Conservation (phyloP, 148 eudicot genomes). For the Pouteria glomerata region DNA sequence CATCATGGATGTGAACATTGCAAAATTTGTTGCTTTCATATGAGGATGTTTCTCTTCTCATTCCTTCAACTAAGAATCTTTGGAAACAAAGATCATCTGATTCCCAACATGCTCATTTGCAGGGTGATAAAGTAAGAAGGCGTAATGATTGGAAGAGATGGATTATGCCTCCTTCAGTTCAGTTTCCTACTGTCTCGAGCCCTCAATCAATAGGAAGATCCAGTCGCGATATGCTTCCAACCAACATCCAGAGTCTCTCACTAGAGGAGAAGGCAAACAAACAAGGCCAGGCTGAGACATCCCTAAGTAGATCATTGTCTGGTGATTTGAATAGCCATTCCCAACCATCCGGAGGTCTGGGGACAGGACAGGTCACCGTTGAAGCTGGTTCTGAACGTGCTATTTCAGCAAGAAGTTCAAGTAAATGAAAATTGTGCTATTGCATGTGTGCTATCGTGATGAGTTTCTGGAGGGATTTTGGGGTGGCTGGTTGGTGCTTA, state of each 20-base stretch:
- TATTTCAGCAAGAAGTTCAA: conserved; percentile 10
- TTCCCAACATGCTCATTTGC: not conserved
- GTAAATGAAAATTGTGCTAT: conserved; percentile 9
- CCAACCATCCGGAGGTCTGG: conserved; percentile 18
- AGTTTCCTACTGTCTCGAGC: too few species aligned
- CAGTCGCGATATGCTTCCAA: conserved; percentile 22
- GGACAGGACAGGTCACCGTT: conserved; percentile 1
- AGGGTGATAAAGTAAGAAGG: too few species aligned
- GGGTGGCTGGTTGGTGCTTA: not conserved
- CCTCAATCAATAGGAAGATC: conserved; percentile 19
- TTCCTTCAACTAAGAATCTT: too few species aligned
- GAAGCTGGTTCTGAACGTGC: conserved; percentile 14
- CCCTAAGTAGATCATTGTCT: conserved; percentile 29
- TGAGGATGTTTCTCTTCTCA: too few species aligned
- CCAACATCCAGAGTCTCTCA: conserved; percentile 36
- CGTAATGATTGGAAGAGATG: too few species aligned
- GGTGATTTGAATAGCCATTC: conserved; percentile 26
- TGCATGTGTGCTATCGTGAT: not conserved
- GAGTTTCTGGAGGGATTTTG: not conserved
- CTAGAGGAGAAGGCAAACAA: conserved; percentile 35
- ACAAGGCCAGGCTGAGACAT: conserved; percentile 16
- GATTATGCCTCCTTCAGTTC: too few species aligned
- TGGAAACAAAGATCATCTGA: not conserved
- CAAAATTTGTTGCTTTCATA: not conserved
- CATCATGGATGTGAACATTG: not conserved